Evolutionary conservation across 1,139 yeast species (phyloP), one percentile per base, ranked within the genome.

Genomic region (Pichia sp.): DNA sequence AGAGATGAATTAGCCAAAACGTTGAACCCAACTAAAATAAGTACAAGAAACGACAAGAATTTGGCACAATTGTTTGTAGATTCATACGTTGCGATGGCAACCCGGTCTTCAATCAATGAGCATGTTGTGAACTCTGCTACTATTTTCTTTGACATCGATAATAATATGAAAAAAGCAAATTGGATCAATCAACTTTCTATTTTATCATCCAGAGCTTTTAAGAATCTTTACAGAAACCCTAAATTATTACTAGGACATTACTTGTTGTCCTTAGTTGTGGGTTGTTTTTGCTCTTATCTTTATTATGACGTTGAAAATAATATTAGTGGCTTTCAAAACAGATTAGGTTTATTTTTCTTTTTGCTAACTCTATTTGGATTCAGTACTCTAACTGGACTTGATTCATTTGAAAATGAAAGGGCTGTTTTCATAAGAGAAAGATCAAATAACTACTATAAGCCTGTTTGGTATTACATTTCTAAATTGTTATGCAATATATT

Each of bases 311-410:
- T 89, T 20, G 69, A 79, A 34, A 83, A 88, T 56, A 96, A 91
- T 60, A 89, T 91, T 44, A 79, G 95, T 55, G 98, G 98, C 0
- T 91, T 91, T 68, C 98, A 91, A 60, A 91, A 91, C 62, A 74
- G 98, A 54, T 68, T 91, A 49, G 98, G 98, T 0, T 68, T 91
- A 47, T 91, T 91, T 62, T 89, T 91, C 69, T 89, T 89, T 60
- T 65, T 89, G 41, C 68, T 91, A 49, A 86, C 97, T 4, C 73
- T 89, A 55, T 89, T 91, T 66, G 98, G 98, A 0, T 91, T 91
- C 60, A 82, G 95, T 1, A 81, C 97, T 0, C 70, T 91, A 56
- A 91, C 97, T 0, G 95, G 96, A 0, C 68, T 91, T 41, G 89
- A 86, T 54, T 77, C 95, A 2, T 91, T 91, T 60, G 79, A 95